These are phyloP conservation scores for Syncephalastrum sp. DNA, from an alignment of 371 early-diverging fungal species.

Conservation along the genomic window DNA sequence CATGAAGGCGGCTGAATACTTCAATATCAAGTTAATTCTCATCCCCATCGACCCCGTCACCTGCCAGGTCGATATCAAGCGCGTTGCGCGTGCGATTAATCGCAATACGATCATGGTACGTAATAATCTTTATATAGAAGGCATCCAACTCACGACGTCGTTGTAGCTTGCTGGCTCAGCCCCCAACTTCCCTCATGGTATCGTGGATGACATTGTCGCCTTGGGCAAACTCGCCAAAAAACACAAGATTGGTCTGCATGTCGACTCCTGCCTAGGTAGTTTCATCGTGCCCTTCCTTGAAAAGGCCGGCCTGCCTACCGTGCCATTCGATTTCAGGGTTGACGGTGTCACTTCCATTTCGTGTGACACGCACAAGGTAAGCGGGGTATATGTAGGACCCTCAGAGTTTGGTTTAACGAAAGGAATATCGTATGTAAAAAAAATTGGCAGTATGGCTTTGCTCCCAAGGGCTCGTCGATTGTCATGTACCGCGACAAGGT, in stretches of 20 bases:
- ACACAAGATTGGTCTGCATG: slow-evolving; percentile 85
- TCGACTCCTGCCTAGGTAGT: slow-evolving; percentile 96
- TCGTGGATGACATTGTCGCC: slow-evolving; percentile 86
- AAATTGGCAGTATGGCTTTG: slow-evolving; percentile 76
- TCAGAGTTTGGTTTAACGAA: no score
- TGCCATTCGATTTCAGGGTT: slow-evolving; percentile 87
- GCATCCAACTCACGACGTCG: background rate
- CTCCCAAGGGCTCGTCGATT: slow-evolving; percentile 96
- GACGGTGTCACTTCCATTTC: slow-evolving; percentile 95
- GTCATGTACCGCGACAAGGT: slow-evolving; percentile 84
- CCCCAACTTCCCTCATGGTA: slow-evolving; percentile 93
- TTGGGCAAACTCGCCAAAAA: slow-evolving; percentile 81
- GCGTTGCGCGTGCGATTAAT: slow-evolving; percentile 79
- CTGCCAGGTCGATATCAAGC: slow-evolving; percentile 72
- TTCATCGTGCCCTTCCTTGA: slow-evolving; percentile 94
- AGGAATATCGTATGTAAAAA: background rate
- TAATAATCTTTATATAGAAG: background rate
- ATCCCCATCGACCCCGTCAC: slow-evolving; percentile 84
- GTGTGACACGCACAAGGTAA: slow-evolving; percentile 93
- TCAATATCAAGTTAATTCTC: slow-evolving; percentile 82
- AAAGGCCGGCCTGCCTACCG: slow-evolving; percentile 84
- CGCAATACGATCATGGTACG: slow-evolving; percentile 85
- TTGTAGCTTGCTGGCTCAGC: slow-evolving; percentile 85
- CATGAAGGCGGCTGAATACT: slow-evolving; percentile 92
- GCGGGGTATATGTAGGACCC: background rate